Evolutionary conservation across 1,139 yeast species (phyloP), one percentile per base, ranked within the genome.

Genomic region (Suhomyces wounanorum): DNA sequence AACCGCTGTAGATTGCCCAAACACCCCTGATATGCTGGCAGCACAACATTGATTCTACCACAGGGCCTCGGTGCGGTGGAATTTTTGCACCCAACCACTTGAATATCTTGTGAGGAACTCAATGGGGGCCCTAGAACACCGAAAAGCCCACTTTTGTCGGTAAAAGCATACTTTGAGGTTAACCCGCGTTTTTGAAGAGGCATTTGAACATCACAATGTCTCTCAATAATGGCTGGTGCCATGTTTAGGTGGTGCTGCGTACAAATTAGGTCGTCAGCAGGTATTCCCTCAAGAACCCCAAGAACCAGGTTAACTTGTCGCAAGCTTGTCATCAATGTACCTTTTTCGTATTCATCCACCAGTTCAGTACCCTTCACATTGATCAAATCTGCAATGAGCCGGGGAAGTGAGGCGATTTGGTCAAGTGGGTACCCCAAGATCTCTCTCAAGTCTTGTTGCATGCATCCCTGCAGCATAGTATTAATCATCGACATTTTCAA

Each of bases 351-450:
- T 3, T 33, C 18, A 16, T 33, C 37, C 10, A 33, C 37, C 37
- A 8, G 37, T 10, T 16, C 37, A 14, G 18, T 6, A 17, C 37
- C 37, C 37, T 33, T 33, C 2, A 16, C 18, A 10, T 33, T 33
- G 37, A 33, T 33, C 37, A 33, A 33, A 14, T 33, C 18, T 4
- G 18, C 18, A 14, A 33, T 2, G 7, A 33, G 37, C 7, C 14
- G 14, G 10, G 37, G 37, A 13, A 14, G 9, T 7, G 10, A 6
- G 11, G 18, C 42, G 7, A 48, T 38, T 21, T 48, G 45, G 23
- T 50, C 52, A 8, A 53, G 42, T 6, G 56, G 57, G 43, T 42
- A 38, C n/a, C 21, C 8, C 6, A 40, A 8, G 21, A 26, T 11
- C 30, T 9, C 10, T 18, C 26, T 14, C 47, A 47, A 47, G 10